Evolutionary conservation across 1,139 yeast species (phyloP), one percentile per base, ranked within the genome.

Genomic region (Zygosaccharomyces sapae): DNA sequence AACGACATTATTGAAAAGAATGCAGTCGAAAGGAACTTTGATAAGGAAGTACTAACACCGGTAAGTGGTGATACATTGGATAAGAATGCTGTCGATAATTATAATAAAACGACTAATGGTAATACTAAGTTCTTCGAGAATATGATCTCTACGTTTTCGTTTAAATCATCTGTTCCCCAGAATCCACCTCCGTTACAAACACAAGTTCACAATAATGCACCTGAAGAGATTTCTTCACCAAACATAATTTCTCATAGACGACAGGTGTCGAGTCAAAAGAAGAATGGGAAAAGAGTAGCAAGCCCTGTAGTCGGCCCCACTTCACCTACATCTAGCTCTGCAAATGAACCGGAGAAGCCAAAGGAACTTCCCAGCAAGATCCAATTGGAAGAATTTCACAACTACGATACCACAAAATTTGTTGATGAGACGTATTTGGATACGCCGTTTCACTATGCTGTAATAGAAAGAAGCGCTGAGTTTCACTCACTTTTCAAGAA

Each of bases 401-500:
- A 50, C 3, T 69, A 58, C 36, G 72, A 72, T 46, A 54, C 59
- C n/a, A 67, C 58, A 41, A 54, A 66, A 8, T 75, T 73, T 50
- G 66, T 63, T 4, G 72, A 71, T 35, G 76, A 73, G 48, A 69
- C 56, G 55, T 71, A 65, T 52, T 57, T 70, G 31, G 72, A 70
- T 46, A 74, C 80, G 0, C 68, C 62, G 24, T 72, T 67, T 54
- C 64, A 76, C 43, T 83, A 73, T 63, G 90, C 97, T 0, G 74
- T 83, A 10, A 74, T 76, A 55, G 80, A 78, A 53, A 73, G 96
- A 45, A 84, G 90, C 59, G 72, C 77, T 2, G 96, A 86, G 27
- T 90, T 86, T 63, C 97, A 89, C 63, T 78, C 77, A 43, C 62
- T 86, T 4, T 92, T 92, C 70, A 72, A 81, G 40, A 73, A 83